These are phyloP conservation scores for Spiromastix sp. DNA, from an alignment of 2,329 filamentous ascomycete species.

Conservation along the genomic window DNA sequence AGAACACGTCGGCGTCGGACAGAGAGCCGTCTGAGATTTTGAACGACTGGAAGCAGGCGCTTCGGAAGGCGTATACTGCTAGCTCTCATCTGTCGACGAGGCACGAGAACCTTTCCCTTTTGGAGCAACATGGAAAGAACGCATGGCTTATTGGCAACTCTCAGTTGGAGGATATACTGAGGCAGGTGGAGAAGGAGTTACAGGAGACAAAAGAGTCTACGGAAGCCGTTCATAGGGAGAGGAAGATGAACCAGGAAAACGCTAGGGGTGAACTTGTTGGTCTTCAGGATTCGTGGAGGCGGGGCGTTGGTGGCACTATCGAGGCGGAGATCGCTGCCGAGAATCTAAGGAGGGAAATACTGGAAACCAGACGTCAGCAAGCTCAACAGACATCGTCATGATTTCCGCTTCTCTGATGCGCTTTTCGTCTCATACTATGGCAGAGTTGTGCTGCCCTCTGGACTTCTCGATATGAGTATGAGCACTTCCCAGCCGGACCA, in stretches of 20 bases:
- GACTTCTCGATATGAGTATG: no score
- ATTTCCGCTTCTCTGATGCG: no score
- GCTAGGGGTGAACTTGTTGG: slow-evolving; percentile 61
- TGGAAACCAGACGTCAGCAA: slow-evolving; percentile 46
- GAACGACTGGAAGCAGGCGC: slow-evolving; percentile 39
- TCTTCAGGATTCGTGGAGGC: slow-evolving; percentile 69
- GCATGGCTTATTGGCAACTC: slow-evolving; percentile 83
- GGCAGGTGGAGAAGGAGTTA: slow-evolving; percentile 63
- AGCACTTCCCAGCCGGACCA: no score
- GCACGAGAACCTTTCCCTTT: slow-evolving; percentile 55
- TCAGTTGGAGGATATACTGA: slow-evolving; percentile 62
- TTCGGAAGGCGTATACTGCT: slow-evolving; percentile 48
- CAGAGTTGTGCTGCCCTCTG: no score
- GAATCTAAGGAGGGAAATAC: slow-evolving; percentile 54
- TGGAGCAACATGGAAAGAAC: slow-evolving; percentile 76
- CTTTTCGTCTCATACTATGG: no score
- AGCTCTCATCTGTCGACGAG: slow-evolving; percentile 48
- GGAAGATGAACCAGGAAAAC: slow-evolving; percentile 60
- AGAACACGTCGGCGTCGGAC: slow-evolving; percentile 23
- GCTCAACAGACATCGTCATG: no score
- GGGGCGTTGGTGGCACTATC: slow-evolving; percentile 65
- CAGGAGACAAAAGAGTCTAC: slow-evolving; percentile 56
- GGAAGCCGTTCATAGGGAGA: slow-evolving; percentile 60
- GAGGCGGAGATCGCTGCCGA: slow-evolving; percentile 83
- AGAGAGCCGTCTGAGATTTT: slow-evolving; percentile 22